A percentile compares a stretch with the other conserved stretches of the same genome.
phyloP scores from a whole-genome alignment of 768 basidiomycete genomes.

The Leucosporidium creatinivorum region DNA sequence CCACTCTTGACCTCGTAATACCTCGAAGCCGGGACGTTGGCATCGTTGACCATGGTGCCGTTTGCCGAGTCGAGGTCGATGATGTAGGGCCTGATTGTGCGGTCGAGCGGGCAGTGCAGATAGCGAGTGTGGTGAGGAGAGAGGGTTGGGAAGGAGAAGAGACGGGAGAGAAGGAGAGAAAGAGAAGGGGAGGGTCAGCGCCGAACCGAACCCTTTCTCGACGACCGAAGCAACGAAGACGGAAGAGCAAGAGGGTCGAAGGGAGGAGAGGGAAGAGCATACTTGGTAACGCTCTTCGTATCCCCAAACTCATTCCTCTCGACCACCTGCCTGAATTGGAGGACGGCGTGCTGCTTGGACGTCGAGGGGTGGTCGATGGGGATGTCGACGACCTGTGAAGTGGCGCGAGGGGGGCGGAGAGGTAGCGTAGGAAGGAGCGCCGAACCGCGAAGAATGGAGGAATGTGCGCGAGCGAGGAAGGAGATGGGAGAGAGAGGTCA shows the following conservation, averaged over 20 bases:
- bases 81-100: conserved; percentile 86
- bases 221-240: too few species aligned
- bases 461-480: not conserved
- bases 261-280: not conserved
- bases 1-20: conserved; percentile 74
- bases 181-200: not conserved
- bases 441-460: too few species aligned
- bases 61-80: conserved; percentile 99
- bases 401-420: not conserved
- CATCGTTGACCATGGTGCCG: conserved; percentile 82
- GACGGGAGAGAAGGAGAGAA: conserved; percentile 1
- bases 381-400: conserved; percentile 52
- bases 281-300: conserved; percentile 76
- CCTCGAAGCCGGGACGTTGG: conserved; percentile 71
- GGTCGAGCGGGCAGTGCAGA: not conserved
- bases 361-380: conserved; percentile 91
- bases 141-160: not conserved
- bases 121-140: not conserved
- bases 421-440: not conserved
- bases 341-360: conserved; percentile 95
- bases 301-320: conserved; percentile 83
- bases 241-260: not conserved
- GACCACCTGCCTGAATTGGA: conserved; percentile 85
- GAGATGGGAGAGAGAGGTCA: not conserved
- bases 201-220: not conserved